A percentile compares a stretch with the other conserved stretches of the same genome.
Evolutionary conservation across 441 rosid species (phyloP).

Genomic region (Isatis lusitanica): DNA sequence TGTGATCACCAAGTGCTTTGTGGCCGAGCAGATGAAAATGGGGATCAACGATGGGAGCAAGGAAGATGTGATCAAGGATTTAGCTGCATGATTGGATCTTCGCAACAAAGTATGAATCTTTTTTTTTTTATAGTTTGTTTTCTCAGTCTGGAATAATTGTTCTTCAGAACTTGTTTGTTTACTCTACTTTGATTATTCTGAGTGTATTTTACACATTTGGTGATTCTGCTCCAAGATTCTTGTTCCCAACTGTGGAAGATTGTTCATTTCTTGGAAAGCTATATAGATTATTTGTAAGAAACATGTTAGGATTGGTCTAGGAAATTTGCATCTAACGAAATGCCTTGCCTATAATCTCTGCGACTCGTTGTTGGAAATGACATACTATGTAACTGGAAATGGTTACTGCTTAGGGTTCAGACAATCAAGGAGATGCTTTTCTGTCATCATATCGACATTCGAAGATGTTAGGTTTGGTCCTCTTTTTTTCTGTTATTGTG

Average conservation of each 20-base stretch:
- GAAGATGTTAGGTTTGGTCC: background rate
- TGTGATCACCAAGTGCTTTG: conserved; percentile 82
- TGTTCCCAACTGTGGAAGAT: background rate
- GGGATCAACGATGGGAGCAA: conserved; percentile 37
- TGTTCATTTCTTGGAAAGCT: background rate
- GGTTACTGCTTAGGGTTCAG: background rate
- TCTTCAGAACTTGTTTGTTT: conserved; percentile 2
- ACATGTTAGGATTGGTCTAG: background rate
- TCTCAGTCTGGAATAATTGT: conserved; percentile 17
- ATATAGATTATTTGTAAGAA: background rate
- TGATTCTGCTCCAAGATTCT: background rate
- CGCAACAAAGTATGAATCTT: conserved; percentile 15
- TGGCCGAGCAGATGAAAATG: conserved; percentile 70
- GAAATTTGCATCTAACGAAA: background rate
- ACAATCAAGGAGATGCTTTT: background rate
- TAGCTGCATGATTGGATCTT: conserved; percentile 9
- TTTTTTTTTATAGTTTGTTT: background rate
- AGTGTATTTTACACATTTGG: background rate
- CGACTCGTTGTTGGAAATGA: background rate
- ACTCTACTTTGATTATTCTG: background rate
- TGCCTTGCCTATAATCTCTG: background rate
- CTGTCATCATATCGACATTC: background rate
- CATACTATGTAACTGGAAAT: background rate
- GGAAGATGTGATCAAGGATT: conserved; percentile 14
- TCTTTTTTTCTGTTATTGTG: background rate